phyloP scores from a whole-genome alignment of 352 stramenopile genomes.

The Phytopythium chamaehyphon region DNA sequence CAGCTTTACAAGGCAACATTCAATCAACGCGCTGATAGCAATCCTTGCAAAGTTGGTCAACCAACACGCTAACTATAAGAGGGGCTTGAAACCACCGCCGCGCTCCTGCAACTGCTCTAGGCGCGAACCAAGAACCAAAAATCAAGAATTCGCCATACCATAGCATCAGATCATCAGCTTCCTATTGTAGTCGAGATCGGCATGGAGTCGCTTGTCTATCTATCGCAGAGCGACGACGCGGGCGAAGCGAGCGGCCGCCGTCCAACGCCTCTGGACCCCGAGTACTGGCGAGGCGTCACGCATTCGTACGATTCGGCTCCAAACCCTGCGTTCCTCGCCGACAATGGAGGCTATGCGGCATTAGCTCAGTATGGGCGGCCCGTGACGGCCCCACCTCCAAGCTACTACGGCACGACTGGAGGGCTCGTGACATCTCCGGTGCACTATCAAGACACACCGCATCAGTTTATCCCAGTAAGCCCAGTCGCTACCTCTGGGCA shows the following conservation, averaged over 20 bases:
- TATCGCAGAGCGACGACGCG: constrained; percentile 32
- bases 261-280: constrained; percentile 57
- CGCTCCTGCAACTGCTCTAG: no score
- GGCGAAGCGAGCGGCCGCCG: constrained; percentile 29
- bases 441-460: constrained; percentile 12
- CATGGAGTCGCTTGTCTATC: constrained; percentile 41
- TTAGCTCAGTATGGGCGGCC: constrained; percentile 10
- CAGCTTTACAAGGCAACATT: no score
- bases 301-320: constrained; percentile 35
- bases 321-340: constrained; percentile 9
- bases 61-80: no score
- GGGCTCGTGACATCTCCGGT: constrained; percentile 21
- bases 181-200: constrained; percentile 1
- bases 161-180: no score
- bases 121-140: no score
- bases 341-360: constrained; percentile 9
- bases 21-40: no score
- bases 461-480: constrained; percentile 19
- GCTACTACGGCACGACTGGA: constrained; percentile 5
- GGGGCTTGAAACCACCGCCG: no score
- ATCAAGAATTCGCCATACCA: no score
- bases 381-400: constrained; percentile 2
- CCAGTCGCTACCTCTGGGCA: constrained; percentile 14
- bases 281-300: constrained; percentile 73
- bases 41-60: no score